Conservation (phyloP, 768 basidiomycete species). For the Suillus hirtellus region DNA sequence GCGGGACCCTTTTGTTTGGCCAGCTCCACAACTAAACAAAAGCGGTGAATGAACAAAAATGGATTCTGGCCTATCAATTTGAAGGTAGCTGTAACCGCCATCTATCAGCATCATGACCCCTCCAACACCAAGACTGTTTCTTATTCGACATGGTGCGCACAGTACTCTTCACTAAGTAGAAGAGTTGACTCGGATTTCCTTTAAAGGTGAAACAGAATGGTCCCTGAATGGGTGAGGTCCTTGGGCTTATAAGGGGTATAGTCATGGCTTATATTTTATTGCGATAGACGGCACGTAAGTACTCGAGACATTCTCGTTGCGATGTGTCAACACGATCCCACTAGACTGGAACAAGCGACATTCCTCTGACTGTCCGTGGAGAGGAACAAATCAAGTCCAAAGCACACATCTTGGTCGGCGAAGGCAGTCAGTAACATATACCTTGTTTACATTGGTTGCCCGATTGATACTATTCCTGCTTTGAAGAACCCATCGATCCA, state of each 20-base stretch:
- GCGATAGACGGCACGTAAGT: constrained; percentile 62
- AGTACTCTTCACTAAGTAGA: neutral
- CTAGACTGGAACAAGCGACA: constrained; percentile 86
- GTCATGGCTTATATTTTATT: constrained; percentile 8
- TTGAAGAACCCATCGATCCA: constrained; percentile 74
- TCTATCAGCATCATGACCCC: constrained; percentile 32
- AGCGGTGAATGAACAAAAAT: too few species aligned
- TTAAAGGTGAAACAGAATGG: constrained; percentile 90
- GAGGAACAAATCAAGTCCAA: constrained; percentile 67
- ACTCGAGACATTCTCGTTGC: neutral
- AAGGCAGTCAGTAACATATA: constrained; percentile 58
- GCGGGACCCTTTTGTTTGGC: too few species aligned
- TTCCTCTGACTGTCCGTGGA: constrained; percentile 80
- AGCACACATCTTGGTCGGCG: constrained; percentile 69
- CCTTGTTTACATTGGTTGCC: neutral
- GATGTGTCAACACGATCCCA: constrained; percentile 11
- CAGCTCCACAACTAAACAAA: too few species aligned
- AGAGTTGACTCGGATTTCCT: neutral
- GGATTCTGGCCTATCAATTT: too few species aligned
- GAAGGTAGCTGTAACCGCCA: too few species aligned
- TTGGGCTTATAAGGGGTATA: constrained; percentile 2
- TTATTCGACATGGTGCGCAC: constrained; percentile 72
- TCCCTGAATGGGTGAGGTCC: constrained; percentile 72
- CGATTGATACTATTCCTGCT: neutral
- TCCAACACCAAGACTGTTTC: constrained; percentile 72